These are phyloP conservation scores for Tephrocybe sp. DNA, from an alignment of 768 basidiomycete genomes.

Conservation along the genomic window DNA sequence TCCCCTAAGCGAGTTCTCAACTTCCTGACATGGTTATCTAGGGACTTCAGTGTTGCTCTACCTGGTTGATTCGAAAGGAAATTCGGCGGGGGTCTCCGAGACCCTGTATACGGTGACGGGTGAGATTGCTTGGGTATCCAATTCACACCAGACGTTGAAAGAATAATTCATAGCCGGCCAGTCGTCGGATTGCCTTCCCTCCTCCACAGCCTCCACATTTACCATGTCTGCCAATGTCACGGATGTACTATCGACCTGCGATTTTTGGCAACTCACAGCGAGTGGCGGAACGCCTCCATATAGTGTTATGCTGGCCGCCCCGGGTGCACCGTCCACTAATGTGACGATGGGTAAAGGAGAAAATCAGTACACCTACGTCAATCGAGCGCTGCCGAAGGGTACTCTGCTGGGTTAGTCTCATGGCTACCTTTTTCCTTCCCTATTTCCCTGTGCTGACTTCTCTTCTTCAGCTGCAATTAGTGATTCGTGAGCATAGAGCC, in stretches of 20 bases:
- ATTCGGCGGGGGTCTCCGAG: conserved; percentile 33
- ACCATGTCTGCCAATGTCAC: conserved; percentile 36
- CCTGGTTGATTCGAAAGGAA: conserved; percentile 36
- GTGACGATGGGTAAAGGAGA: conserved; percentile 32
- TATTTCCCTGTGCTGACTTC: not conserved
- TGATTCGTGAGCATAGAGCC: conserved; percentile 37
- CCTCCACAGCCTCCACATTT: conserved; percentile 24
- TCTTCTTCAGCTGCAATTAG: conserved; percentile 31
- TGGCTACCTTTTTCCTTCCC: not conserved
- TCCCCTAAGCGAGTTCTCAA: not conserved
- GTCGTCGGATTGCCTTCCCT: conserved; percentile 29
- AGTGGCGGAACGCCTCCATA: conserved; percentile 42
- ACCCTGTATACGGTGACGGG: conserved; percentile 29
- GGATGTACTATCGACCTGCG: conserved; percentile 33
- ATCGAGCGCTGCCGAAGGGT: conserved; percentile 32
- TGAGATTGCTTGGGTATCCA: conserved; percentile 12
- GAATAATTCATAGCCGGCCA: conserved; percentile 24
- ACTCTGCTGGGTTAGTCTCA: conserved; percentile 35
- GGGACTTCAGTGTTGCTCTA: conserved; percentile 35
- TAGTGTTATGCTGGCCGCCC: conserved; percentile 32
- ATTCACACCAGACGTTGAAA: not conserved
- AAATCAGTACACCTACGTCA: conserved; percentile 35
- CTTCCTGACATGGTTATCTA: conserved; percentile 12
- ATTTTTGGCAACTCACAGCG: conserved; percentile 40
- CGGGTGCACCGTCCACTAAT: conserved; percentile 34